phyloP scores from a whole-genome alignment of 345 rosid species.

The Hirschfeldia incana region DNA sequence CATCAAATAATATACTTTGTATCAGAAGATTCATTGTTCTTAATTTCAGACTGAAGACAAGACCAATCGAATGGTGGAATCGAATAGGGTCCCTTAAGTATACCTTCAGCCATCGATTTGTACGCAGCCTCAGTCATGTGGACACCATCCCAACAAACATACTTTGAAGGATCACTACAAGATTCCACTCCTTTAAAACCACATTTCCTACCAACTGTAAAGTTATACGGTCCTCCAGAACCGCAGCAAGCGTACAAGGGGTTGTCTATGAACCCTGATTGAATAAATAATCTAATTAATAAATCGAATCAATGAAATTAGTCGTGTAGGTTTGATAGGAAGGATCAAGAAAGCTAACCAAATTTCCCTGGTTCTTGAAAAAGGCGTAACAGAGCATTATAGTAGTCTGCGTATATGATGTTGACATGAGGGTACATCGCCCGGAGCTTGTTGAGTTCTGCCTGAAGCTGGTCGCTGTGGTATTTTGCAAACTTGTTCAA shows the following conservation, averaged over 20 bases:
- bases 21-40: constrained; percentile 2
- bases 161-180: constrained; percentile 44
- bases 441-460: too few relatives aligned
- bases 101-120: constrained; percentile 16
- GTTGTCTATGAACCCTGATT: too few relatives aligned
- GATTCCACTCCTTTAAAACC: constrained; percentile 12
- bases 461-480: too few relatives aligned
- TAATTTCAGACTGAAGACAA: not conserved
- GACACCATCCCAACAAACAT: constrained; percentile 46
- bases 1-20: not conserved
- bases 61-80: constrained; percentile 21
- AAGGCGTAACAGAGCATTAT: too few relatives aligned
- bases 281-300: too few relatives aligned
- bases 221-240: not conserved
- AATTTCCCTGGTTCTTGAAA: too few relatives aligned
- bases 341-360: too few relatives aligned
- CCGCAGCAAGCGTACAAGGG: constrained; percentile 39
- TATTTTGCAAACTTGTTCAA: too few relatives aligned
- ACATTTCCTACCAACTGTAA: not conserved
- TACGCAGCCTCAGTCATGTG: constrained; percentile 41
- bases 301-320: too few relatives aligned
- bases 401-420: too few relatives aligned
- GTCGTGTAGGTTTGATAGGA: too few relatives aligned
- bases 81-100: constrained; percentile 27
- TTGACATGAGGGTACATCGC: too few relatives aligned